A percentile compares a stretch with the other conserved stretches of the same genome.
Evolutionary conservation across 2,329 filamentous ascomycete genomes (phyloP).

Genomic region (Amauroascus niger): DNA sequence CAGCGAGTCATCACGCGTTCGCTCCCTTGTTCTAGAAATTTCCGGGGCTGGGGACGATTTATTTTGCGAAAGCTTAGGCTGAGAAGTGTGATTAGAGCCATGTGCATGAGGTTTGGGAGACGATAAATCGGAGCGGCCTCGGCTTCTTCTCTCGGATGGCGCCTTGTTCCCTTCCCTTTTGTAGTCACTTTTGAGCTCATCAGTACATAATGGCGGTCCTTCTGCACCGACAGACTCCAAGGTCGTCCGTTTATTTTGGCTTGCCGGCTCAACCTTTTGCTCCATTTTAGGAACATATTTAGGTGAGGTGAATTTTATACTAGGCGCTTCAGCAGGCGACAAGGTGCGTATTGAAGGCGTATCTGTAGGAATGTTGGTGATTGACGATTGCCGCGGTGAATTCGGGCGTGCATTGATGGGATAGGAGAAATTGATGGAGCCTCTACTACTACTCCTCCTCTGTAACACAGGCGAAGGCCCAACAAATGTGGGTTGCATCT

Average conservation of each 20-base stretch:
- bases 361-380: constrained; percentile 5
- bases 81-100: background rate
- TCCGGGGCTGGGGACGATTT: constrained; percentile 13
- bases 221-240: background rate
- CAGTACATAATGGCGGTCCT: background rate
- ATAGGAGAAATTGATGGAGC: constrained; percentile 43
- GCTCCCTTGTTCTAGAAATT: background rate
- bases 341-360: background rate
- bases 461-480: constrained; percentile 28
- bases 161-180: background rate
- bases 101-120: background rate
- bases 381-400: constrained; percentile 29
- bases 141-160: background rate
- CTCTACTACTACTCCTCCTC: constrained; percentile 35
- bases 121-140: background rate
- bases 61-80: constrained; percentile 4
- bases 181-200: background rate
- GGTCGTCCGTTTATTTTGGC: background rate
- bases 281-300: background rate
- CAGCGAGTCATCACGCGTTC: background rate
- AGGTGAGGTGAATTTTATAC: background rate
- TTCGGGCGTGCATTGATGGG: constrained; percentile 35
- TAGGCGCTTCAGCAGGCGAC: background rate
- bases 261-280: background rate
- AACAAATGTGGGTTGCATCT: constrained; percentile 22